Evolutionary conservation across 1,284 basidiomycete genomes (phyloP), one percentile per base, ranked within the genome.

Genomic region (Boletus chippewaensis): DNA sequence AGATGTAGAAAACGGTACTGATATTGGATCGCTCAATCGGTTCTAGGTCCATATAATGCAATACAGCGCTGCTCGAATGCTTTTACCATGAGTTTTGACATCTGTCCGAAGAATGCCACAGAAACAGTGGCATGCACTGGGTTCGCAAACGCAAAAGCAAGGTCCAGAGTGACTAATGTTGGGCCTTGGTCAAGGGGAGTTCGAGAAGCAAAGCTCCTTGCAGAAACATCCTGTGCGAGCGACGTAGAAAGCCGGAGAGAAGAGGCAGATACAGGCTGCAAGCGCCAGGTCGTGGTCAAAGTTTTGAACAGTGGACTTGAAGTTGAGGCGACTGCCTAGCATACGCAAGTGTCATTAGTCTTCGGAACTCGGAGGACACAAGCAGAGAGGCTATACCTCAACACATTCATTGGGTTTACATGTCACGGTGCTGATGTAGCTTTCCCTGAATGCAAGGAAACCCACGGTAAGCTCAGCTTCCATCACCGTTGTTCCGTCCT

Each of bases 391-490:
- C 18, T 9, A 45, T 53, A 74, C 95, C 72, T 87, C 76, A 7
- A 97, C 92, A 18, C 77, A 84, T 61, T 84, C 76, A 58, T 79
- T 79, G 11, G 91, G 91, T 45, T 71, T 72, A 59, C 91, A 91
- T 8, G 82, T 84, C 39, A 98, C 95, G 44, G 76, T 75, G 65
- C 91, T 95, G 40, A 88, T 77, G 69, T 97, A 99, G 65, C 81
- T 84, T 70, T 98, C 95, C 56, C 80, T 77, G 62, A 97, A 86
- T 6, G 83, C 78, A 57, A 94, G 80, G 66, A 97, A 98, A 0
- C 92, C 92, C 22, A 96, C 88, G 0, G 83, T 83, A 51, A 98
- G 74, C 65, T 97, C 91, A 9, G 89, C 94, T 38, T 93, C 80
- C 72, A 94, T 81, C 40, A 76, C 62, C 50, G 74, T 76, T 18